A percentile compares a stretch with the other conserved stretches of the same genome.
phyloP scores from a whole-genome alignment of 306 rosid genomes.

The Cucumis cinereus region DNA sequence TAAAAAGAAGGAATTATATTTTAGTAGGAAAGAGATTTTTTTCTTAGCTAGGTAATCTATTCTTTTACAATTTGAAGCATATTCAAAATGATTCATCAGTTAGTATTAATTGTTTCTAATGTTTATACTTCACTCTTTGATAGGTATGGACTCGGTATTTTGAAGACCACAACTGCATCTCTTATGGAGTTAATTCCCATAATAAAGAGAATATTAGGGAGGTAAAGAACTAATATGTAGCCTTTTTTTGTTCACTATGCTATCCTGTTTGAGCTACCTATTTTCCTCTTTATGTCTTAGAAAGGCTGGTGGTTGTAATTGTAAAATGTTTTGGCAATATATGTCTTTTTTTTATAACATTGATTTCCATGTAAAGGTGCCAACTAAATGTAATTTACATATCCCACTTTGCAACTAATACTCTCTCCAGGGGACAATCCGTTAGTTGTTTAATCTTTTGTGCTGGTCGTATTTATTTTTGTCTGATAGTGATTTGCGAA shows the following conservation, averaged over 20 bases:
- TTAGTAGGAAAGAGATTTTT: background rate
- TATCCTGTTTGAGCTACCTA: background rate
- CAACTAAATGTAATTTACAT: background rate
- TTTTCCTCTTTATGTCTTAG: background rate
- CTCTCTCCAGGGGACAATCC: background rate
- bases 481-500: background rate
- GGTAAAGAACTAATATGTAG: constrained; percentile 29
- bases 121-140: background rate
- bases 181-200: constrained; percentile 73
- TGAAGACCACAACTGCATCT: constrained; percentile 31
- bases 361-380: background rate
- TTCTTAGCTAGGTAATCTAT: background rate
- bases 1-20: background rate
- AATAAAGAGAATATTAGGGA: constrained; percentile 56
- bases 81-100: background rate
- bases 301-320: background rate
- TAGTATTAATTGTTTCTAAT: background rate
- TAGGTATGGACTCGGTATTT: constrained; percentile 63
- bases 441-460: background rate
- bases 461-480: background rate
- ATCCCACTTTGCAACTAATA: background rate
- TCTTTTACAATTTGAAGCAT: background rate
- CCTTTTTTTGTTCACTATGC: constrained; percentile 6
- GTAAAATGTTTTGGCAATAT: background rate
- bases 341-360: background rate